These are phyloP conservation scores for Solanum ossicruentum DNA, from an alignment of 257 asterid species.

Conservation along the genomic window DNA sequence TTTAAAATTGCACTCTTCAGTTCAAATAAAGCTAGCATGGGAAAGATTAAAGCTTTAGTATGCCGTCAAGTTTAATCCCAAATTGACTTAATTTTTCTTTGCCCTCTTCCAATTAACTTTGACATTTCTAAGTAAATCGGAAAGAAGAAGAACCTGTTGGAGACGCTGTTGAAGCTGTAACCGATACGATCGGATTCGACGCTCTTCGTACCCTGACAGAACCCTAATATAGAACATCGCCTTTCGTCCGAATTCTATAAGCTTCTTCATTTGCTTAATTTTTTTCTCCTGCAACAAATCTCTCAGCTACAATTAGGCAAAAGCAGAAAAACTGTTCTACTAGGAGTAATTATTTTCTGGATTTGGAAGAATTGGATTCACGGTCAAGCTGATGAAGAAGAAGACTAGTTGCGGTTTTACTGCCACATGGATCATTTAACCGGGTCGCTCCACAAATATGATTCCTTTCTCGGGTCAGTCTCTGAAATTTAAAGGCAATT, in stretches of 20 bases:
- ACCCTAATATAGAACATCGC: slow-evolving; percentile 20
- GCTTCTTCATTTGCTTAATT: neutral
- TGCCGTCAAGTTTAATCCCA: neutral
- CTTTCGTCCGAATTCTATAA: neutral
- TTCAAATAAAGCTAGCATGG: neutral
- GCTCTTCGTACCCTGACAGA: slow-evolving; percentile 87
- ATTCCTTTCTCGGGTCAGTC: neutral
- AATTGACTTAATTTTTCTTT: neutral
- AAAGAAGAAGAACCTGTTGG: slow-evolving; percentile 33
- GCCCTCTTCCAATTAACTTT: neutral
- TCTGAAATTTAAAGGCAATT: too few relatives aligned
- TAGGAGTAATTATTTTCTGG: neutral
- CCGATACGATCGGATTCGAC: slow-evolving; percentile 68
- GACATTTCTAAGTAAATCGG: neutral
- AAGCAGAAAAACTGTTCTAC: neutral
- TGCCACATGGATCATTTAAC: neutral
- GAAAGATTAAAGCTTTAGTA: neutral
- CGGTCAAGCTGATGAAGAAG: neutral
- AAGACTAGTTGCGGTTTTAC: neutral
- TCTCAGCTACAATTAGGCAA: neutral
- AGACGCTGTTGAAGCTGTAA: slow-evolving; percentile 61
- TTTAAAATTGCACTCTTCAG: neutral
- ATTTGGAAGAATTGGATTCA: neutral
- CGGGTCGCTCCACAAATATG: neutral
- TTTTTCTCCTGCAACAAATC: neutral